These are phyloP conservation scores for Mycena albidolilacea DNA, from an alignment of 768 basidiomycete species.

Conservation along the genomic window DNA sequence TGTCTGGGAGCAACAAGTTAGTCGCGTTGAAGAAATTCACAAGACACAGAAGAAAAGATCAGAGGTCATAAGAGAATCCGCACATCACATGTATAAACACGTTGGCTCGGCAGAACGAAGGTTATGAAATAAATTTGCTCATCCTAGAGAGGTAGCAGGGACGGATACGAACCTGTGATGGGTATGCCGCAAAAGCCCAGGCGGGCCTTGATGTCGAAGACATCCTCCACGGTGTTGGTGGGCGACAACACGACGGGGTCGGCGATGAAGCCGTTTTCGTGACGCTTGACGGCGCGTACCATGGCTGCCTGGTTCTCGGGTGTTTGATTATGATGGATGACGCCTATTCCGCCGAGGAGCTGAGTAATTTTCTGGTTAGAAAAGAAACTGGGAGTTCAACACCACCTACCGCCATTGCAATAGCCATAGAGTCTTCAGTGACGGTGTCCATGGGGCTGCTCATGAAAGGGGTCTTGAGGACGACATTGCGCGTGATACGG, in stretches of 20 bases:
- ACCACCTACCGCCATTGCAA: slow-evolving; percentile 85
- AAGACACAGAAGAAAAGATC: slow-evolving; percentile 45
- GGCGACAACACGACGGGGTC: slow-evolving; percentile 94
- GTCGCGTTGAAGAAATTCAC: slow-evolving; percentile 29
- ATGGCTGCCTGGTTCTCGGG: slow-evolving; percentile 92
- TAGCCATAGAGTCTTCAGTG: slow-evolving; percentile 95
- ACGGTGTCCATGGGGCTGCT: slow-evolving; percentile 99
- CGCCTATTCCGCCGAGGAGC: slow-evolving; percentile 96
- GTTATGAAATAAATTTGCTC: slow-evolving; percentile 66
- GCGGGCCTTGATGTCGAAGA: slow-evolving; percentile 91
- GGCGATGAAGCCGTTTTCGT: slow-evolving; percentile 98
- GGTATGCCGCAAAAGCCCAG: slow-evolving; percentile 98
- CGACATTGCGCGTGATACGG: slow-evolving; percentile 90
- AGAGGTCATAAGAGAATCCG: slow-evolving; percentile 66
- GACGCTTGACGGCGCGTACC: slow-evolving; percentile 98
- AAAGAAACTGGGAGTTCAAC: slow-evolving; percentile 23
- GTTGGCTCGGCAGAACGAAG: slow-evolving; percentile 95
- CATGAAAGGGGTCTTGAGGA: slow-evolving; percentile 95
- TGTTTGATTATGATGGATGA: slow-evolving; percentile 97
- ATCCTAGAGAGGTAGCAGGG: slow-evolving; percentile 54
- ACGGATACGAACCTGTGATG: slow-evolving; percentile 88
- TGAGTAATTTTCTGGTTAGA: slow-evolving; percentile 45
- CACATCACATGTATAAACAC: slow-evolving; percentile 77
- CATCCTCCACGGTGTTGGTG: slow-evolving; percentile 84
- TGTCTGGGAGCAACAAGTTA: slow-evolving; percentile 68